Evolutionary conservation across 768 basidiomycete genomes (phyloP), one percentile per base, ranked within the genome.

Genomic region (Kwoniella dendrophila): DNA sequence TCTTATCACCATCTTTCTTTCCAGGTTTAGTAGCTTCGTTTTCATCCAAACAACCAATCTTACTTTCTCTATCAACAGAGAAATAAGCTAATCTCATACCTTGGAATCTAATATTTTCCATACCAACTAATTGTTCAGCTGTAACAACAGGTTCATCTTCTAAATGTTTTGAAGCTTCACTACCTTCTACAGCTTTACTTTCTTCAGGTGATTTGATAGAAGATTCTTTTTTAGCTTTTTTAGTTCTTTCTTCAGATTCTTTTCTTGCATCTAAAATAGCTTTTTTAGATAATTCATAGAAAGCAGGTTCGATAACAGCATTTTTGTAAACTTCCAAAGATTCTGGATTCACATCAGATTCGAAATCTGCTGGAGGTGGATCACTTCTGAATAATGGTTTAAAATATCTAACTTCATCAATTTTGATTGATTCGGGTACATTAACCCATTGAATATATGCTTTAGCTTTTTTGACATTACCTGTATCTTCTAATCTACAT

Each of bases 1-100:
- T 71, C 75, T 84, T 84, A 78, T 96, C 94, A 4, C 88, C 90
- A 59, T 87, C 86, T 44, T 82, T 83, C 44, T 82, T 80, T 2
- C 81, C 82, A 2, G 83, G 78, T 26, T 75, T 44, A 18, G 72
- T 79, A 1, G 80, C 81, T 8, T 56, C 64, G 1, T 80, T 83
- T 64, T 87, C 85, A 14, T 87, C 84, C 29, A 95, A 77, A 57
- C 83, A 85, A 16, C 84, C 85, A 34, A 93, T 71, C 34, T 84
- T 82, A 36, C 92, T 82, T 71, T 97, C 94, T 78, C 87, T 88
- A 78, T 99, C 96, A 27, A 98, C 82, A 20, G 90, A 85, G 74
- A 99, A 98, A 82, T 97, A 99, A 2, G 89, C 96, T 48, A 97
- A 87, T 10, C 96, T 87, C 73, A 97, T 83, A 7, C 93, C 96